Percentiles rank a stretch among this genome's conserved stretches.
Conservation (phyloP, 2,329 filamentous ascomycete genomes). For the Byssoonygena ceratinophila region DNA sequence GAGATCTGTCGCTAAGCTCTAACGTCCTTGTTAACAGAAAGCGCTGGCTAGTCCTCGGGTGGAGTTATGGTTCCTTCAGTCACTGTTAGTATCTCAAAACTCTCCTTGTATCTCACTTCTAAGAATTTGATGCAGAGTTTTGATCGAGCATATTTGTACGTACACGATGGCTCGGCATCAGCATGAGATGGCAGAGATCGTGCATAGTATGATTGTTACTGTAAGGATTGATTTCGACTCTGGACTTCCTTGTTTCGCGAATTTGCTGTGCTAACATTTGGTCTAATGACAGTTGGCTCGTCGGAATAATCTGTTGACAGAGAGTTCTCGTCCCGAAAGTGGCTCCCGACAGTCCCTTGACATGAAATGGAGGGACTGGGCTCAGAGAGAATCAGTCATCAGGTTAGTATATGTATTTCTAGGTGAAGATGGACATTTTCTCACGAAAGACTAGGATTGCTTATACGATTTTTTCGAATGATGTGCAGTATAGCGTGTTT, state of each 20-base stretch:
- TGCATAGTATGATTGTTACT: constrained; percentile 20
- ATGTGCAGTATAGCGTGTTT: constrained; percentile 20
- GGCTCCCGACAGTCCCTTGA: constrained; percentile 17
- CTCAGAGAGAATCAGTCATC: constrained; percentile 19
- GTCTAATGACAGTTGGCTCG: constrained; percentile 15
- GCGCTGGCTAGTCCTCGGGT: constrained; percentile 17
- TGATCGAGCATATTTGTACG: constrained; percentile 19
- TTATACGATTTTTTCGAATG: constrained; percentile 19
- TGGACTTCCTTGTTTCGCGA: not conserved
- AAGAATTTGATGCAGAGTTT: constrained; percentile 11
- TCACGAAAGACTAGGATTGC: constrained; percentile 16
- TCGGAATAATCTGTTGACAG: constrained; percentile 19
- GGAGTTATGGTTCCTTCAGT: constrained; percentile 19
- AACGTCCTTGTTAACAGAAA: constrained; percentile 10
- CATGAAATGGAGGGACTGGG: constrained; percentile 20
- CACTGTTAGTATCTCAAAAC: constrained; percentile 12
- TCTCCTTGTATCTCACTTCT: not conserved
- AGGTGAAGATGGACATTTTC: not conserved
- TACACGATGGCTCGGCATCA: constrained; percentile 18
- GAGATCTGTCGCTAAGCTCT: not conserved
- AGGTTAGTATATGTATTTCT: constrained; percentile 11
- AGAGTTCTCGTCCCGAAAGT: constrained; percentile 13
- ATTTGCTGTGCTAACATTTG: not conserved
- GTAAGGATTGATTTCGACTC: constrained; percentile 10
- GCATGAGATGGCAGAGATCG: constrained; percentile 20